Percentiles rank a stretch among this genome's conserved stretches.
phyloP scores from a whole-genome alignment of 2,329 filamentous ascomycete genomes.

The Penicillium sp. region DNA sequence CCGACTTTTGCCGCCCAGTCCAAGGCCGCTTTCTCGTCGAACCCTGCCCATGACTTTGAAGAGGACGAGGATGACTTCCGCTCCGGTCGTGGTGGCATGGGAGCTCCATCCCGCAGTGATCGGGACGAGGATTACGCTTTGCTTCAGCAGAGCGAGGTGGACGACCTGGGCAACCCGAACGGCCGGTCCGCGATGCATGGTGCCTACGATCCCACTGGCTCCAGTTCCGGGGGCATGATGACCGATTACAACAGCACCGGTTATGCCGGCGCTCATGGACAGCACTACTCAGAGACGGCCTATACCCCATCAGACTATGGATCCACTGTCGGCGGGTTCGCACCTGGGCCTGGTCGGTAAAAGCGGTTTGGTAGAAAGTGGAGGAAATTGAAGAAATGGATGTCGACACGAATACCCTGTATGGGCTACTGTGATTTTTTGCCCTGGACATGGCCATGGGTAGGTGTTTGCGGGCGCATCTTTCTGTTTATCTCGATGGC shows the following conservation, averaged over 20 bases:
- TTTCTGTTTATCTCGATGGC: constrained; percentile 18
- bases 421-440: constrained; percentile 17
- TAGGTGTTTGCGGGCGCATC: constrained; percentile 32
- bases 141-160: constrained; percentile 44
- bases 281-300: constrained; percentile 13
- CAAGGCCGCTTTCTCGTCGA: constrained; percentile 46
- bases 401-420: constrained; percentile 19
- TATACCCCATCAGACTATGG: constrained; percentile 14
- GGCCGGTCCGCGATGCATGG: constrained; percentile 35
- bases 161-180: constrained; percentile 37
- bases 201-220: constrained; percentile 38
- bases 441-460: constrained; percentile 27
- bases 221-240: constrained; percentile 31
- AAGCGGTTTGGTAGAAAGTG: constrained; percentile 5
- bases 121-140: constrained; percentile 50
- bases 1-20: constrained; percentile 47
- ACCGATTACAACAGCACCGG: constrained; percentile 37
- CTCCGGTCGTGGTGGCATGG: constrained; percentile 38
- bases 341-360: constrained; percentile 16
- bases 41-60: constrained; percentile 42
- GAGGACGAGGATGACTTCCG: constrained; percentile 44
- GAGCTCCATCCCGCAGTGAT: constrained; percentile 37
- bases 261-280: constrained; percentile 39
- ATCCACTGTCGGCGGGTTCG: constrained; percentile 16
- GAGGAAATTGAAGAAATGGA: constrained; percentile 6